A percentile compares a stretch with the other conserved stretches of the same genome.
phyloP scores from a whole-genome alignment of 345 rosid species.

The Camelina sativa region DNA sequence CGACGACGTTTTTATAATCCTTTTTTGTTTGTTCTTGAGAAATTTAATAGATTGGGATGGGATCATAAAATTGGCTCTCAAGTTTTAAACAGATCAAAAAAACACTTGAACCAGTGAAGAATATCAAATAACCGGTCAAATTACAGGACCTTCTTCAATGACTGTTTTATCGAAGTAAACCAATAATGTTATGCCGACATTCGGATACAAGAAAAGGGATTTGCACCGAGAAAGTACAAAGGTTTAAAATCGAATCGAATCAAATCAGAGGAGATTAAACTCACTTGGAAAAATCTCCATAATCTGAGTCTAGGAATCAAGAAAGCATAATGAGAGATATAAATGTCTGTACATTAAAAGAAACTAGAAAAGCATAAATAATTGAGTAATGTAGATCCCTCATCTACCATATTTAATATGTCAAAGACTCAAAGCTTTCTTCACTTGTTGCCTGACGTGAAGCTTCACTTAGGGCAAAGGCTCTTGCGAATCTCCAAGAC shows the following conservation, averaged over 20 bases:
- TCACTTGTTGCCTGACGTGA: slow-evolving; percentile 24
- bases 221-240: background rate
- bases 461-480: slow-evolving; percentile 58
- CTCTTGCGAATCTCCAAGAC: slow-evolving; percentile 70
- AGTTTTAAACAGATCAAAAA: background rate
- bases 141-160: background rate
- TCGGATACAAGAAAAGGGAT: slow-evolving; percentile 16
- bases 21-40: background rate
- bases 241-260: slow-evolving; percentile 16
- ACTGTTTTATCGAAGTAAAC: slow-evolving; percentile 1
- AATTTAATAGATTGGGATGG: background rate
- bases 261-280: slow-evolving; percentile 41
- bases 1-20: background rate
- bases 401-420: slow-evolving; percentile 33
- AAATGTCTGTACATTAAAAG: slow-evolving; percentile 39
- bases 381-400: slow-evolving; percentile 25
- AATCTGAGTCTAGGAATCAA: slow-evolving; percentile 36
- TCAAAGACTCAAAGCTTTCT: slow-evolving; percentile 24
- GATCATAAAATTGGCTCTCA: background rate
- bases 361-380: slow-evolving; percentile 6
- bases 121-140: background rate
- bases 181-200: background rate
- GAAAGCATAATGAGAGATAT: slow-evolving; percentile 28
- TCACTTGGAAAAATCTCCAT: slow-evolving; percentile 28
- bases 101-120: background rate